A percentile compares a stretch with the other conserved stretches of the same genome.
phyloP scores from a whole-genome alignment of 139 green algal genomes.

The Astrephomene gubernaculifera region DNA sequence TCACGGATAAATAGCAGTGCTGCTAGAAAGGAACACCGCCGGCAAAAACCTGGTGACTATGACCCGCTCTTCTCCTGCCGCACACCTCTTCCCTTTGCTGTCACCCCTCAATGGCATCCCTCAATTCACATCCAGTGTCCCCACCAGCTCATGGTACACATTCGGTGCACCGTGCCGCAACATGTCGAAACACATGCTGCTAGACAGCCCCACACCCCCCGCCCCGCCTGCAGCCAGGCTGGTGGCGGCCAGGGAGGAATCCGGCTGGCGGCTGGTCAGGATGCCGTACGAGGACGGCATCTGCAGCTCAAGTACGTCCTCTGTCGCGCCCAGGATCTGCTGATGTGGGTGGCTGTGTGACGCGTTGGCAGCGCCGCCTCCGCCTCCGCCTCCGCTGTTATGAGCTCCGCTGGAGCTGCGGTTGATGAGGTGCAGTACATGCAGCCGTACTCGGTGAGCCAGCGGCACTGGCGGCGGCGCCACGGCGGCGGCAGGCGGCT shows the following conservation, averaged over 20 bases:
- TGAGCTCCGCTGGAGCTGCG: neutral
- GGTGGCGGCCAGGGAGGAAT: too few relatives aligned
- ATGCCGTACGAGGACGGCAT: neutral
- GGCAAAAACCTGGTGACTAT: too few relatives aligned
- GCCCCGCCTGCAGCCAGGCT: neutral
- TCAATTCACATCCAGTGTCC: slow-evolving; percentile 11
- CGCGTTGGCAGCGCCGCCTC: too few relatives aligned
- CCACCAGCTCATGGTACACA: slow-evolving; percentile 15
- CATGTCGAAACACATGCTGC: neutral
- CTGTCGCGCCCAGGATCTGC: too few relatives aligned
- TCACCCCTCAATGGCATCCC: neutral
- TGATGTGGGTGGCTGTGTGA: too few relatives aligned
- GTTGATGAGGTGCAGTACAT: slow-evolving; percentile 24
- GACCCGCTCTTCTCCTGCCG: too few relatives aligned
- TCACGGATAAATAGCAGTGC: too few relatives aligned
- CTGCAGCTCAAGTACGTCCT: slow-evolving; percentile 3
- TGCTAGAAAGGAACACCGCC: too few relatives aligned
- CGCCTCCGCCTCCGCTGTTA: neutral
- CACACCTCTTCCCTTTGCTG: neutral
- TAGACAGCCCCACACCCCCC: neutral
- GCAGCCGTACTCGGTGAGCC: slow-evolving; percentile 7
- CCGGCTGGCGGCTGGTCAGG: neutral
- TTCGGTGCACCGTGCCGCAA: slow-evolving; percentile 21
- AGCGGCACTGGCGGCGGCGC: neutral
- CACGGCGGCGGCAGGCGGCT: neutral